Base-by-base conservation (phyloP, 345 rosid species). In the Boechera stricta region DNA sequence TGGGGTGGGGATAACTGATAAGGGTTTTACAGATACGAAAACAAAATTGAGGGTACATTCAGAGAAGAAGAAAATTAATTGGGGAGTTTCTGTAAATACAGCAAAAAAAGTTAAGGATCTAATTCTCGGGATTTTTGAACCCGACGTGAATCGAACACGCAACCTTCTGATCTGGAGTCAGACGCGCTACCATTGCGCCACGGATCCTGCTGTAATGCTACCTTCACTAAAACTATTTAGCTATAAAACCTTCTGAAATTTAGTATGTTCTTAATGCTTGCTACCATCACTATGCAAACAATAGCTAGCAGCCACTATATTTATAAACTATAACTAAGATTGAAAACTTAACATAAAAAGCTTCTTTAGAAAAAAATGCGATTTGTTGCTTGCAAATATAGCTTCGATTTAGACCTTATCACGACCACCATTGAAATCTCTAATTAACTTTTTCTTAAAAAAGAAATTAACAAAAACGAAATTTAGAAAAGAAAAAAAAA, bases 111-210 rank as follows among this genome's bases (percentile, higher is more conserved):
- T 7, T 26, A 0, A 64, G 77, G 81, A 77, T 36, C 51, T 1
- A 7, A 16, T 21, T 6, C 26, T 57, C 32, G 44, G 65, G 55
- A 10, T 3, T 31, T 21, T 69, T 49, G 79, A 93, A 90, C 93
- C 91, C 87, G 89, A 89, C 91, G 89, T 89, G 86, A 91, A 90
- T 90, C 91, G 90, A 93, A 86, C 93, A 87, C 90, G 92, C 96
- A 89, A 93, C 94, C 98, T 93, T 93, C 92, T 89, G 93, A 91
- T 87, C 93, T 87, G 92, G 98, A 88, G 97, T 88, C 95, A 87
- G 95, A 91, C 93, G 93, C 91, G 93, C 98, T 89, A 91, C 93
- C 98, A 88, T 93, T 93, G 96, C 92, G 95, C 97, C 97, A 88
- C 92, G 85, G 90, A 87, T 89, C 98, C 97, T 64, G 26, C 1